These are phyloP conservation scores for Naganishia vaughanmartiniae DNA, from an alignment of 768 basidiomycete genomes.

Conservation along the genomic window DNA sequence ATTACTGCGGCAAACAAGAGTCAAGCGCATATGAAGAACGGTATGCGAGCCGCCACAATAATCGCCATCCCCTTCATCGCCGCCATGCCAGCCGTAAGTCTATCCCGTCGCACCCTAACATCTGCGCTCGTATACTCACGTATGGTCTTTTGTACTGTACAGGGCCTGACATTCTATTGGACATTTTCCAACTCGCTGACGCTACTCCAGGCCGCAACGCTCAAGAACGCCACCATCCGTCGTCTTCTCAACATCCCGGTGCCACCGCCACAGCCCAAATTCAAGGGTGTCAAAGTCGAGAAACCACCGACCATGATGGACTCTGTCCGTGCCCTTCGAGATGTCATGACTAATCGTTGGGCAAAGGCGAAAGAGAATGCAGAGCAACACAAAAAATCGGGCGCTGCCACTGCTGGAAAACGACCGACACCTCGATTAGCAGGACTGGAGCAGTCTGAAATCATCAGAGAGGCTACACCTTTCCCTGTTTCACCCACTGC, in stretches of 20 bases:
- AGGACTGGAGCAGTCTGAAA: constrained; percentile 26
- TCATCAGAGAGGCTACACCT: constrained; percentile 29
- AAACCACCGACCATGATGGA: constrained; percentile 27
- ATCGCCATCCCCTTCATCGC: constrained; percentile 59
- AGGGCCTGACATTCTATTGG: constrained; percentile 66
- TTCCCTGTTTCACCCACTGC: not conserved
- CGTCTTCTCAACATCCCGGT: constrained; percentile 40
- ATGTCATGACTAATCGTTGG: constrained; percentile 14
- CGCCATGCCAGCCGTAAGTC: constrained; percentile 66
- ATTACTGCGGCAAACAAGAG: constrained; percentile 46
- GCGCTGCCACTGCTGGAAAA: not conserved
- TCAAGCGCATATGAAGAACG: constrained; percentile 68
- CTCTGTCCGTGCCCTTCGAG: not conserved
- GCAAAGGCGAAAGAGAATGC: constrained; percentile 15
- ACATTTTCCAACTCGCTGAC: constrained; percentile 59
- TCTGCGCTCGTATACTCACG: not conserved
- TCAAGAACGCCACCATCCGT: constrained; percentile 57
- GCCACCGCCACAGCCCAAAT: constrained; percentile 26
- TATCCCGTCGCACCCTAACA: not conserved
- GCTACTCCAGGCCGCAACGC: constrained; percentile 57
- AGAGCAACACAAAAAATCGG: not conserved
- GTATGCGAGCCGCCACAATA: constrained; percentile 62
- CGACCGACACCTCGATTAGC: not conserved
- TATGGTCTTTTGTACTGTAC: not conserved
- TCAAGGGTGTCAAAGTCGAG: constrained; percentile 18